Base-by-base conservation (phyloP, 768 basidiomycete species). In the Termitomyces sp. region DNA sequence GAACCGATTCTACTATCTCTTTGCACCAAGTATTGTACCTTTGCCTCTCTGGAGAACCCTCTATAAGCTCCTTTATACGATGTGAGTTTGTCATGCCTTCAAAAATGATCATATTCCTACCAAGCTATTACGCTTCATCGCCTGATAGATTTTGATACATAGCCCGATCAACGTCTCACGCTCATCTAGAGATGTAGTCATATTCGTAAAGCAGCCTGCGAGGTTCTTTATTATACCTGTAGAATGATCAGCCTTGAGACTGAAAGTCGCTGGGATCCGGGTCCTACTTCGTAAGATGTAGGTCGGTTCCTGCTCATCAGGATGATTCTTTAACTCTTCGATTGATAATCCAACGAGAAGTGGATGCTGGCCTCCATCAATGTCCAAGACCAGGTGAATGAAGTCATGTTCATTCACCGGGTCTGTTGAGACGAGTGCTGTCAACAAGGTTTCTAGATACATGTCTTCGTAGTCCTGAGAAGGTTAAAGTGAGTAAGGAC, bases 391-490 rank as follows among this genome's bases (percentile, higher is more conserved):
- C 28, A 78, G 64, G 2, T 79, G 71, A 10, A 80, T 66, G 58
- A 83, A 90, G 57, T 84, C 77, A 54, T 80, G 79, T 65, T 88
- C 87, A 26, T 82, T 72, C 0, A 77, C 78, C 23, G 77, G 60
- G 47, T 74, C 68, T 28, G 70, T 67, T 1, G 81, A 77, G 7
- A 80, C 77, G 14, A 87, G 62, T 8, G 78, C 75, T 55, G 78
- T 72, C 33, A 89, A 70, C 23, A 90, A 67, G 9, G 82, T 72
- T 15, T 78, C 70, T 4, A 88, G 61, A 63, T 84, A 87, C 1
- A 73, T 69, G 41, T 83, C 75, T 60, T 73, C 71, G 46, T 75
- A 67, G 9, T 66, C 64, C 85, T 87, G 59, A 1, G 62, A 43
- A 23, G 17, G 45, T 31, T 12, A 37, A 42, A 42, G 9, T 43